Base-by-base conservation (phyloP, 1,139 yeast species). In the Trichomonascaceae sp. region DNA sequence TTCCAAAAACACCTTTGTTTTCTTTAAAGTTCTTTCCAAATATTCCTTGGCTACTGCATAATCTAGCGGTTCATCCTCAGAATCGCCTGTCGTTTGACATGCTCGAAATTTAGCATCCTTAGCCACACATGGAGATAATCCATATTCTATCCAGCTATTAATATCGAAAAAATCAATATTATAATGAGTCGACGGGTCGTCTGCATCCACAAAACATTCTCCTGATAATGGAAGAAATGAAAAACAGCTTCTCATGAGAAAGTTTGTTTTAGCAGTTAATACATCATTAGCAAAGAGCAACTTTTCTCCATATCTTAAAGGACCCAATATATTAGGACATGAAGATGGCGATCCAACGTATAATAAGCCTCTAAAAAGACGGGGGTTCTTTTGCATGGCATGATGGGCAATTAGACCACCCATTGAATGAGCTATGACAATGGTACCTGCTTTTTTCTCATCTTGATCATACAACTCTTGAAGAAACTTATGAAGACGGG, bases 381-480 rank as follows among this genome's bases (percentile, higher is more conserved):
- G 73, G 0, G 96, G 91, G 55, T 82, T 78, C 49, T 73, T 72
- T 55, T 85, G 87, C 75, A 90, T 73, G 0, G 87, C 87, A 54
- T 85, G 85, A 63, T 88, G 96, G 0, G 96, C 83, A 19, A 90
- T 78, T 20, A 90, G 66, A 0, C 97, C 97, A 51, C 97, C 97
- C 96, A 90, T 89, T 0, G 96, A 88, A 68, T 90, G 97, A 0
- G 95, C 95, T 54, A 90, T 81, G 0, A 90, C 82, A 27, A 84
- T 71, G 0, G 84, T 77, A 3, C 87, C 87, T 58, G 79, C 78
- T 36, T 62, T 58, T 8, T 57, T 63, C 9, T 80, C 75, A 58
- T 64, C 66, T 62, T 68, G 69, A 8, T 79, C 75, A 58, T 75
- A 72, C 20, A 82, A 69, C 5, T 72, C 61, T 47, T 70, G 66